Conservation (phyloP, 345 rosid species). For the Eucalyptus dawsonii region DNA sequence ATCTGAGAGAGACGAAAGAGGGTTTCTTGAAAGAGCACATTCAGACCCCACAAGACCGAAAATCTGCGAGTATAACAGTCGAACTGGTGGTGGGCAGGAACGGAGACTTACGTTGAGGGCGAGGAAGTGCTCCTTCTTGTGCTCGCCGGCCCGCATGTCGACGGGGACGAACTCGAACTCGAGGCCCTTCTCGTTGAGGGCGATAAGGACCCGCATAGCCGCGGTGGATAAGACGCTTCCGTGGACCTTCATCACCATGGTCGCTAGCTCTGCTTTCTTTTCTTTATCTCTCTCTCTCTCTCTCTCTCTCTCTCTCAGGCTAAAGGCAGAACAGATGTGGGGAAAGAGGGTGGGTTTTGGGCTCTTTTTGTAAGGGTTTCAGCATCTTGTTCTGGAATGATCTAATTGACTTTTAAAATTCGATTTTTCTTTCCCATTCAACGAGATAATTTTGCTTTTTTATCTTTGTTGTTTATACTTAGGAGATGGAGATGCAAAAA, state of each 20-base stretch:
- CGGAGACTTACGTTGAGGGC: neutral
- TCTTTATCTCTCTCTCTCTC: neutral
- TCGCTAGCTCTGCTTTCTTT: neutral
- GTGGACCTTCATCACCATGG: conserved; percentile 4
- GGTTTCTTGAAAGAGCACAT: conserved; percentile 13
- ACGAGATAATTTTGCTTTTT: too few relatives aligned
- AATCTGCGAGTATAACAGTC: neutral
- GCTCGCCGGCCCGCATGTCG: conserved; percentile 4
- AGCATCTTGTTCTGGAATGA: too few relatives aligned
- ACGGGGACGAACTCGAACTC: conserved; percentile 13
- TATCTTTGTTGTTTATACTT: too few relatives aligned
- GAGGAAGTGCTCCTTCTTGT: conserved; percentile 13
- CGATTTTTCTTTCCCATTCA: too few relatives aligned
- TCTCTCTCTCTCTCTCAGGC: neutral
- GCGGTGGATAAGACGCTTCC: conserved; percentile 3
- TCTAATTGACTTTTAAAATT: too few relatives aligned
- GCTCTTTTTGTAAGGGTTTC: too few relatives aligned
- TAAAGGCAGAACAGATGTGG: too few relatives aligned
- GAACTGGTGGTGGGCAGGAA: neutral
- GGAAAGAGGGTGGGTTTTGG: too few relatives aligned
- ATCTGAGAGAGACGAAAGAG: conserved; percentile 4
- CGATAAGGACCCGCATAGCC: neutral
- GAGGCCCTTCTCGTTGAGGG: conserved; percentile 12
- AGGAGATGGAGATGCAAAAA: neutral
- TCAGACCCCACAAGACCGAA: neutral